Percentiles rank a stretch among this genome's conserved stretches.
Evolutionary conservation across 2,329 filamentous ascomycete species (phyloP).

Genomic region (Claviceps cyperi): DNA sequence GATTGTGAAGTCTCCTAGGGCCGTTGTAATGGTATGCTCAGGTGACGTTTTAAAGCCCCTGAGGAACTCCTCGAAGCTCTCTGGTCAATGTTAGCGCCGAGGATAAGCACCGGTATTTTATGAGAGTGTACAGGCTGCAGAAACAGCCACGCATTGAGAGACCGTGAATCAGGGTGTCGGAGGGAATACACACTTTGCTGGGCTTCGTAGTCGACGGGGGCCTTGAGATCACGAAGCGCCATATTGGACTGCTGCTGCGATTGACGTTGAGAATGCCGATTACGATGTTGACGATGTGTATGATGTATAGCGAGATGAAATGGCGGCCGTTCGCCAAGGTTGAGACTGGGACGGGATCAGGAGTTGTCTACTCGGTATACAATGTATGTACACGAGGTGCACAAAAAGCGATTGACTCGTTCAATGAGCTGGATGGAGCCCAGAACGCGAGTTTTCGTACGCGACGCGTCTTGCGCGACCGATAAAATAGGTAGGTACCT

Average conservation of each 20-base stretch:
- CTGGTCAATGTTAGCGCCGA: slow-evolving; percentile 25
- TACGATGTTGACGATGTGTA: neutral
- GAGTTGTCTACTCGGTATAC: too few species aligned
- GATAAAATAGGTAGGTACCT: slow-evolving; percentile 5
- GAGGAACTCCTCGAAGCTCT: slow-evolving; percentile 77
- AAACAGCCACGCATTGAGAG: neutral
- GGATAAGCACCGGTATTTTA: too few species aligned
- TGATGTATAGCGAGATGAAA: neutral
- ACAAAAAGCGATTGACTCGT: too few species aligned
- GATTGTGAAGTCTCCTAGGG: slow-evolving; percentile 71
- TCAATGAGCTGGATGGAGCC: too few species aligned
- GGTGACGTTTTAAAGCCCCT: slow-evolving; percentile 71
- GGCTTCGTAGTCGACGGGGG: slow-evolving; percentile 72
- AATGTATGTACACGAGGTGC: too few species aligned
- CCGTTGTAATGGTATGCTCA: slow-evolving; percentile 59
- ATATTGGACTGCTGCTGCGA: slow-evolving; percentile 32
- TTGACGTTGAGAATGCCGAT: neutral
- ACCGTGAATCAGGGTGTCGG: neutral
- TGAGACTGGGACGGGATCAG: slow-evolving; percentile 5
- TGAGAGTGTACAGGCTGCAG: neutral
- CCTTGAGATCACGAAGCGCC: slow-evolving; percentile 70
- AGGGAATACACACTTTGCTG: slow-evolving; percentile 55
- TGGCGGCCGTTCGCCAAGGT: slow-evolving; percentile 8
- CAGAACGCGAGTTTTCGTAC: too few species aligned
- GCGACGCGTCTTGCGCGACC: slow-evolving; percentile 12